phyloP scores from a whole-genome alignment of 2,329 filamentous ascomycete genomes.

The Ophiobolus disseminans region DNA sequence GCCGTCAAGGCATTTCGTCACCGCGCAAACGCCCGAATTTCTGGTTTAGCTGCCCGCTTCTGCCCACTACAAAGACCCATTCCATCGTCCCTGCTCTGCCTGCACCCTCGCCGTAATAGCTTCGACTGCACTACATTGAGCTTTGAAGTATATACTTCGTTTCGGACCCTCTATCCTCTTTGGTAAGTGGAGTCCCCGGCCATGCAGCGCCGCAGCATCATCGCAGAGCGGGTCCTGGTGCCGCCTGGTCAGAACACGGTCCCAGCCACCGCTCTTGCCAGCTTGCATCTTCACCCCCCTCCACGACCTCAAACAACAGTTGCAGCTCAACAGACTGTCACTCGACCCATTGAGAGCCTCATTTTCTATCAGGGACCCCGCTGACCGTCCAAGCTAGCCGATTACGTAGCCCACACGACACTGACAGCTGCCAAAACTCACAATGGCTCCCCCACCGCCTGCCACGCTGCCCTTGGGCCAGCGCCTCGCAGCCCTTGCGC shows the following conservation, averaged over 20 bases:
- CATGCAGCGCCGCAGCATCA: slow-evolving; percentile 33
- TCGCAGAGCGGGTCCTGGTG: slow-evolving; percentile 40
- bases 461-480: slow-evolving; percentile 73
- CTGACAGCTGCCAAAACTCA: slow-evolving; percentile 31
- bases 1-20: slow-evolving; percentile 45
- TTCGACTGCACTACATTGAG: neutral
- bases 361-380: slow-evolving; percentile 20
- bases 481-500: slow-evolving; percentile 77
- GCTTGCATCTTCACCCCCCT: slow-evolving; percentile 38
- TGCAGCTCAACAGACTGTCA: slow-evolving; percentile 16
- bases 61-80: slow-evolving; percentile 32
- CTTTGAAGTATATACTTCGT: neutral
- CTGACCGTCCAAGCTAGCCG: slow-evolving; percentile 34
- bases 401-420: slow-evolving; percentile 39
- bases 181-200: slow-evolving; percentile 37
- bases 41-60: slow-evolving; percentile 40
- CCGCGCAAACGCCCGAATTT: slow-evolving; percentile 39
- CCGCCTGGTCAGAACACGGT: slow-evolving; percentile 16
- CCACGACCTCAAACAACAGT: slow-evolving; percentile 22
- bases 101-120: slow-evolving; percentile 5
- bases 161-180: slow-evolving; percentile 22
- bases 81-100: slow-evolving; percentile 7
- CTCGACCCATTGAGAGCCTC: slow-evolving; percentile 21
- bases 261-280: slow-evolving; percentile 46
- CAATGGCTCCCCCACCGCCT: slow-evolving; percentile 77